A percentile compares a stretch with the other conserved stretches of the same genome.
These are phyloP conservation scores for Coniella vitis DNA, from an alignment of 2,329 filamentous ascomycete genomes.

Conservation along the genomic window DNA sequence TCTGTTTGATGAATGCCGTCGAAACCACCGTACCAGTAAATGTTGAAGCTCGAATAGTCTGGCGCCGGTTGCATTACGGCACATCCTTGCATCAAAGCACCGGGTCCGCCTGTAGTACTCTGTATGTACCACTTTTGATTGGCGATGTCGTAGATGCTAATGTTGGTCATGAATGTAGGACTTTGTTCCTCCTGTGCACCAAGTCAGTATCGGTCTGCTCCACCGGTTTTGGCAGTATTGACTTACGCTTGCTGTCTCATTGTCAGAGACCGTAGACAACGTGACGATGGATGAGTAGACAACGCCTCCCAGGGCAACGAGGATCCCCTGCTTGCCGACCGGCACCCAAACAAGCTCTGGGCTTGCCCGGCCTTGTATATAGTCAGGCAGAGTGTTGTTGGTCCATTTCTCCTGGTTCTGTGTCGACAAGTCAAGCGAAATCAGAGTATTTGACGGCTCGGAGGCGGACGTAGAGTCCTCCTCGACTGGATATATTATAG, in stretches of 20 bases:
- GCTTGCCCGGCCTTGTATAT: conserved; percentile 50
- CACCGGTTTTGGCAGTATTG: background rate
- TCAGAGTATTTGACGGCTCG: conserved; percentile 48
- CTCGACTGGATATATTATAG: conserved; percentile 33
- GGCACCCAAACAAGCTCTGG: conserved; percentile 69
- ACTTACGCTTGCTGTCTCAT: conserved; percentile 32
- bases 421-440: conserved; percentile 52
- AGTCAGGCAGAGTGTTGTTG: conserved; percentile 46
- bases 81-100: conserved; percentile 58
- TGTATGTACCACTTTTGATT: conserved; percentile 63
- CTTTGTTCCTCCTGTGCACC: conserved; percentile 50
- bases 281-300: conserved; percentile 47
- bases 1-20: conserved; percentile 37
- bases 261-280: conserved; percentile 21
- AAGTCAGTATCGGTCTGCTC: conserved; percentile 18
- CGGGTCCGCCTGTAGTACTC: conserved; percentile 51
- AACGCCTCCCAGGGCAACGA: conserved; percentile 73
- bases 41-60: conserved; percentile 69
- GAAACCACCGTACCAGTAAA: conserved; percentile 81
- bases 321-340: conserved; percentile 66
- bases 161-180: conserved; percentile 61
- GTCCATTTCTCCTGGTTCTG: conserved; percentile 47
- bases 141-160: conserved; percentile 73
- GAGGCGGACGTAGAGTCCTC: conserved; percentile 32
- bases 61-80: conserved; percentile 66